Evolutionary conservation across 2,329 filamentous ascomycete species (phyloP).

Genomic region (Fusarium verrucosum): DNA sequence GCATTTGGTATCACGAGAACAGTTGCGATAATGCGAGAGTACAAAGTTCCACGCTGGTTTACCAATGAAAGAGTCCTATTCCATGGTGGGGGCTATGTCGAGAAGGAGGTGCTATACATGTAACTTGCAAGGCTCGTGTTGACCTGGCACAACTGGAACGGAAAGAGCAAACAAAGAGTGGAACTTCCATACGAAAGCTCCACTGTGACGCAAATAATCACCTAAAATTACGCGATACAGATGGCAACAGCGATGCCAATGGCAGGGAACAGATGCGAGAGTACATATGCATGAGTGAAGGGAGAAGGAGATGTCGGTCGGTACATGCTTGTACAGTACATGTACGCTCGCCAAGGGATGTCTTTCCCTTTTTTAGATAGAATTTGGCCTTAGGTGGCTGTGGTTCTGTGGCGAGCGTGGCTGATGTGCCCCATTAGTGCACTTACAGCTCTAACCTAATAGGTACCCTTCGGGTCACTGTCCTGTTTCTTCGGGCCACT

Average conservation of each 20-base stretch:
- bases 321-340: neutral
- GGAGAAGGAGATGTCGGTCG: neutral
- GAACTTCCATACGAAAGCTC: neutral
- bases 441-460: no score
- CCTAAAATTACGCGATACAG: conserved; percentile 31
- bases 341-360: neutral
- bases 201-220: conserved; percentile 36
- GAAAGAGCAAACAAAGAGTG: conserved; percentile 14
- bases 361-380: neutral
- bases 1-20: neutral
- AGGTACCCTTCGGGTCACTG: no score
- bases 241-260: neutral
- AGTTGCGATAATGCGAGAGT: neutral
- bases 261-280: neutral
- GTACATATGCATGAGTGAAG: neutral
- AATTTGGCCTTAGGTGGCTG: neutral
- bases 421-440: no score
- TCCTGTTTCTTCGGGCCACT: no score
- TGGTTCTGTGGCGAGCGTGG: conserved; percentile 12
- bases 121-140: conserved; percentile 20
- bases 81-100: neutral
- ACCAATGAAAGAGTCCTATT: conserved; percentile 1
- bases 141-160: neutral
- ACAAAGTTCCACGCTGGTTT: neutral
- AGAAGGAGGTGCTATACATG: no score